Conservation (phyloP, 768 basidiomycete species). For the Xerocomellus amylosporus region DNA sequence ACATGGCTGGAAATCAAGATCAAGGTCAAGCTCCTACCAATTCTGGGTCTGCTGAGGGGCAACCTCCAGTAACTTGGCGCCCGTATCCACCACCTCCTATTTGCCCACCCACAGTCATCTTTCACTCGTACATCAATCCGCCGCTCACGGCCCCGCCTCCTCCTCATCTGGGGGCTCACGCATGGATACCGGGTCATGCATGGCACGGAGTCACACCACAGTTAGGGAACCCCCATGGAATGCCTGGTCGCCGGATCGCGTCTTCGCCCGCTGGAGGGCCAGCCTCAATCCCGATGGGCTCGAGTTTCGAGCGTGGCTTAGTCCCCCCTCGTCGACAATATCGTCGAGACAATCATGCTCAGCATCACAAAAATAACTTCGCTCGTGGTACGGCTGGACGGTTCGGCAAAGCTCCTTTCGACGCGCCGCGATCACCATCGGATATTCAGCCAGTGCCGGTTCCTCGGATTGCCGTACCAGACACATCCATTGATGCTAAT, state of each 20-base stretch:
- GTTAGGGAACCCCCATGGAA: conserved; percentile 13
- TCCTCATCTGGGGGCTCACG: conserved; percentile 18
- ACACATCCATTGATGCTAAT: conserved; percentile 12
- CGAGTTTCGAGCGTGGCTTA: conserved; percentile 22
- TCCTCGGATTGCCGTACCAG: conserved; percentile 10
- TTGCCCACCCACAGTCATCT: conserved; percentile 31
- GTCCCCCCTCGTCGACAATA: conserved; percentile 32
- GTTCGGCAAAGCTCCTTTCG: conserved; percentile 16
- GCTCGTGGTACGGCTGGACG: conserved; percentile 22
- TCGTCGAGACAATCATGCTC: conserved; percentile 30
- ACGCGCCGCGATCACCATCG: conserved; percentile 18
- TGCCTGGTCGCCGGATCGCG: conserved; percentile 15
- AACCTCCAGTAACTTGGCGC: conserved; percentile 33
- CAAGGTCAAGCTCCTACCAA: conserved; percentile 16
- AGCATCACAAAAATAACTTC: conserved; percentile 28
- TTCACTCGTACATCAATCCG: conserved; percentile 30
- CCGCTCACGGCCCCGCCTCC: conserved; percentile 17
- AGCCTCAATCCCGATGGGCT: conserved; percentile 5
- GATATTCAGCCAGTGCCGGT: conserved; percentile 9
- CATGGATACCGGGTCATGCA: conserved; percentile 27
- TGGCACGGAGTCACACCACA: conserved; percentile 24
- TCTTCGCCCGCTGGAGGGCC: conserved; percentile 18
- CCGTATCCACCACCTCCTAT: conserved; percentile 34
- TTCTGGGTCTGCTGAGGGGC: conserved; percentile 27
- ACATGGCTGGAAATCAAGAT: conserved; percentile 50